phyloP scores from a whole-genome alignment of 495 filamentous ascomycete genomes.

The Penicillium chermesinum region DNA sequence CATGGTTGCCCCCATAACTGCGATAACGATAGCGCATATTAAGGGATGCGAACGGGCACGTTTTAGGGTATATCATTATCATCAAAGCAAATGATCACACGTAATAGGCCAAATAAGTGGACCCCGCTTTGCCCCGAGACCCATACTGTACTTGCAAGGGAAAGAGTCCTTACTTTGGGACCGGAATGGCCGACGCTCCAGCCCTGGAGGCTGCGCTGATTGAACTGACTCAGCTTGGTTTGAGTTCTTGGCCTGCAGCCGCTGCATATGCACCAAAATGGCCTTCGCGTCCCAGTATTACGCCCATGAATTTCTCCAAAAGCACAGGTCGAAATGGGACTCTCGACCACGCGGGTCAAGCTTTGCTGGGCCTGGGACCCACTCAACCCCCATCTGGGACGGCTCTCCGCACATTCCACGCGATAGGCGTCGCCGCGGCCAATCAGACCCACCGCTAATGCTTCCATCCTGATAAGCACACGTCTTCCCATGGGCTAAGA shows the following conservation, averaged over 20 bases:
- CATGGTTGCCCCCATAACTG: too few relatives aligned
- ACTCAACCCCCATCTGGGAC: slow-evolving; percentile 14
- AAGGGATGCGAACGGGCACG: neutral
- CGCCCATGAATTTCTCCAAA: too few relatives aligned
- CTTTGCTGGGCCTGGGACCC: slow-evolving; percentile 5
- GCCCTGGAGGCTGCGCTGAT: too few relatives aligned
- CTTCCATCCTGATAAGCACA: neutral
- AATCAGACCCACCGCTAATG: slow-evolving; percentile 10
- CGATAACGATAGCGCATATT: neutral
- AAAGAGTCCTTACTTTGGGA: too few relatives aligned
- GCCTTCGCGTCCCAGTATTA: too few relatives aligned
- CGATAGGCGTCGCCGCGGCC: slow-evolving; percentile 16
- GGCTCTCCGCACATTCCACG: slow-evolving; percentile 21
- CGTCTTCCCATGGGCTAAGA: neutral
- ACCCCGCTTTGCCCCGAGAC: neutral
- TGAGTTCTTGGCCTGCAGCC: too few relatives aligned
- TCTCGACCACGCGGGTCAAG: neutral
- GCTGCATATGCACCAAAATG: too few relatives aligned
- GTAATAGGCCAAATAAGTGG: neutral
- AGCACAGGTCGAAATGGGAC: too few relatives aligned
- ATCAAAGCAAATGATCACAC: neutral
- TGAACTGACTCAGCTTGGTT: too few relatives aligned
- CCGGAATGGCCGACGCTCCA: neutral
- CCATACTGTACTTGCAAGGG: neutral
- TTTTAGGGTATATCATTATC: neutral